phyloP scores from a whole-genome alignment of 768 basidiomycete genomes.

The Tricholoma furcatifolium region DNA sequence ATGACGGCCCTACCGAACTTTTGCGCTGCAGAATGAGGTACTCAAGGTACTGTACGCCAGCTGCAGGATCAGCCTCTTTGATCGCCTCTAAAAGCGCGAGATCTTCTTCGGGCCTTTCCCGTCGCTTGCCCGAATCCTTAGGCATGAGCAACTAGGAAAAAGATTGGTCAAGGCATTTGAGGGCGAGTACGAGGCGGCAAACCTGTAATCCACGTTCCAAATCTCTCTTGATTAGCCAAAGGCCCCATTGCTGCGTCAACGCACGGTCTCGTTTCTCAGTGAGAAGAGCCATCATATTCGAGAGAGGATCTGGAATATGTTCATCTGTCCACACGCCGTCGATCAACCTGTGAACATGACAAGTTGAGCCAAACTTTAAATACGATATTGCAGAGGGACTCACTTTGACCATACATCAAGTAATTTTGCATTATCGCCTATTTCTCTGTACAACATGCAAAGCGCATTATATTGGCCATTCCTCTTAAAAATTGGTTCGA shows the following conservation, averaged over 20 bases:
- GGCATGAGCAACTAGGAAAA: slow-evolving; percentile 58
- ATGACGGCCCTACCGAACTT: slow-evolving; percentile 45
- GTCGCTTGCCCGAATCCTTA: slow-evolving; percentile 52
- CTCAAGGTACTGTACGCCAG: slow-evolving; percentile 75
- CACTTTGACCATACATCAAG: slow-evolving; percentile 70
- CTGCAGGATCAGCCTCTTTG: slow-evolving; percentile 51
- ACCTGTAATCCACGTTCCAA: slow-evolving; percentile 74
- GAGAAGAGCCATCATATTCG: slow-evolving; percentile 57
- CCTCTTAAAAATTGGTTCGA: slow-evolving; percentile 54
- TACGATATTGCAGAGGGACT: slow-evolving; percentile 19
- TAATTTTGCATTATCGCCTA: slow-evolving; percentile 57
- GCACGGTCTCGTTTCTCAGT: slow-evolving; percentile 55
- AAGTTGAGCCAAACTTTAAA: background rate
- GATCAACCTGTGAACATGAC: slow-evolving; percentile 45
- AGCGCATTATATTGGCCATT: slow-evolving; percentile 60
- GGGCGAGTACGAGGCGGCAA: slow-evolving; percentile 9
- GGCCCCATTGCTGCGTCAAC: slow-evolving; percentile 70
- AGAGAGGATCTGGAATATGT: slow-evolving; percentile 61
- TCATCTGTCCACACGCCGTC: slow-evolving; percentile 66
- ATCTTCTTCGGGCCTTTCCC: slow-evolving; percentile 63
- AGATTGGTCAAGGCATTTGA: slow-evolving; percentile 4
- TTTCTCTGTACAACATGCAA: slow-evolving; percentile 57
- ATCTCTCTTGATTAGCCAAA: slow-evolving; percentile 77
- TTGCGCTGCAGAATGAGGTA: slow-evolving; percentile 73
- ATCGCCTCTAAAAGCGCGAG: slow-evolving; percentile 54